Base-by-base conservation (phyloP, 805 yeast species). In the Isabelozyma rhagii region DNA sequence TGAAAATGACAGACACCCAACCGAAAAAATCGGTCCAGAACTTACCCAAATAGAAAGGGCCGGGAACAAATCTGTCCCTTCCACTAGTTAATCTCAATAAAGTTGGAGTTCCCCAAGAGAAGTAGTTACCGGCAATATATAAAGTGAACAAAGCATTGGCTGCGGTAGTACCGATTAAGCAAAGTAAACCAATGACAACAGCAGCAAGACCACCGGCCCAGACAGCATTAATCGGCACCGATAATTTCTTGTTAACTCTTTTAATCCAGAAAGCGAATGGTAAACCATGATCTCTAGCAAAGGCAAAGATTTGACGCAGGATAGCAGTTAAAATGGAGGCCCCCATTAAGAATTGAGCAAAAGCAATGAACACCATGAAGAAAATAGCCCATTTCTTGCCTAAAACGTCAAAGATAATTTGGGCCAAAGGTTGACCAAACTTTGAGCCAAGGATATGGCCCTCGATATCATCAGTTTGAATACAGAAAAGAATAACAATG, bases 21-120 rank as follows among this genome's bases (percentile, higher is more conserved):
- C 78, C 77, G 38, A 80, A 59, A 11, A 64, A 60, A 34, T 75
- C 74, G 10, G 83, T 75, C 63, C 70, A 60, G 29, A 66, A 48
- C 15, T 69, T 66, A 28, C 91, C 91, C 40, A 83, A 56, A 59
- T 79, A 79, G 60, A 84, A 85, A 5, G 80, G 80, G 8, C 90
- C 91, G 1, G 89, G 89, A 8, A 58, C 69, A 55, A 82, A 82
- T 40, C 75, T 66, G n/a, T 68, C 66, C 47, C 67, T 69, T 39
- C 81, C 82, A 31, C 68, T 68, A 1, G 82, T 72, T 46, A 79
- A 64, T 48, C 79, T 71, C 52, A 82, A 61, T 44, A 79, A 66
- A 36, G 81, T 74, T 39, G 89, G 88, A 41, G 75, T 67, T 47
- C 79, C 70, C 85, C 87, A 56, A 41, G 77, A 68, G 44, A 75